Evolutionary conservation across 305 asterid genomes (phyloP), one percentile per base, ranked within the genome.

Genomic region (Andrographis paniculata): DNA sequence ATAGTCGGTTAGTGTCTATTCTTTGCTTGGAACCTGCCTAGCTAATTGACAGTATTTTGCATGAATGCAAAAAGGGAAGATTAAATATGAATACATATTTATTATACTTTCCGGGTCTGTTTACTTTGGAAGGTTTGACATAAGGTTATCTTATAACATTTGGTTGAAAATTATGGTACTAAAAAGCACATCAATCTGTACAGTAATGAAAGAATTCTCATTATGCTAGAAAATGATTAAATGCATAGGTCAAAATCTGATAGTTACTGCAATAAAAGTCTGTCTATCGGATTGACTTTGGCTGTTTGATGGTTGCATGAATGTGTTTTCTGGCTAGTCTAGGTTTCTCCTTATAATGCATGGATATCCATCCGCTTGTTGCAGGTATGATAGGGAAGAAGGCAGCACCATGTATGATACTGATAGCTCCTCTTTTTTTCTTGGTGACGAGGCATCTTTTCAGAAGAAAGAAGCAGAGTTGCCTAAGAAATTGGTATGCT

Each of bases 311-410:
- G 18, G 20, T 42, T 36, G 35, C 15, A 24, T 49, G 2, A 39
- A 17, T 17, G 17, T 37, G 1, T 21, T 40, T 60, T 28, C 6
- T 20, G 36, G 28, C 28, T 35, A 23, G 33, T 55, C 47, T 12
- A 42, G 15, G 44, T 39, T 57, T 37, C 30, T 41, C 36, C 55
- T 38, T 46, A 19, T 35, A 45, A 42, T 45, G 38, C 12, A 13
- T 7, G n/a, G 15, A 57, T 30, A 43, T 47, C 48, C 17, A 33
- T 31, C 65, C n/a, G 59, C 42, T 31, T 59, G 65, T 50, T 62
- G 42, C 55, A 92, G 99, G 99, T 92, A 92, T 59, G 97, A 84
- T 52, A 76, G 74, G 61, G 97, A 92, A 71, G 99, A 92, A 87
- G 95, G 94, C 17, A 63, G 80, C 66, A 72, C 93, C 8, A 58